Base-by-base conservation (phyloP, 495 filamentous ascomycete genomes). In the Hypoxylon crocopeplum region DNA sequence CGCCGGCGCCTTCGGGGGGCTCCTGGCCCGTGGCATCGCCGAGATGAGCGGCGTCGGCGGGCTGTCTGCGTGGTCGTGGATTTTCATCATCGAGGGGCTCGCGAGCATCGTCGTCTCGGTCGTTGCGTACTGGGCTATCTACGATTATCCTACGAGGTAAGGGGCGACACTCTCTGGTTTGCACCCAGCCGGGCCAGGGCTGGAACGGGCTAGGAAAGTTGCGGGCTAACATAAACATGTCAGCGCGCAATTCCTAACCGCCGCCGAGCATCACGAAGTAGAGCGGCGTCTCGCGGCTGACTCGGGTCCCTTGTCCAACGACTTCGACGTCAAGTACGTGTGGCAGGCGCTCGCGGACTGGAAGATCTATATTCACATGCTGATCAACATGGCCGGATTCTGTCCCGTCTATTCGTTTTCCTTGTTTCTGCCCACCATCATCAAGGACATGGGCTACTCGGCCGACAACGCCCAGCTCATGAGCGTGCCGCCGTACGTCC, bases 321-420 rank as follows among this genome's bases (percentile, higher is more conserved):
- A 87, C 48, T 90, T 89, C 69, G 77, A 86, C 66, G 80, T 85
- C 72, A 74, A 78, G 12, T 91, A 89, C 65, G 79, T 92, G 55
- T 88, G 82, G 78, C 80, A 82, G 2, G 84, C 86, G 37, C 52
- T 86, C 4, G 63, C 72, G 40, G 87, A 90, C 67, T 88, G 84
- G 84, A 88, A 87, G 70, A 83, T 88, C 27, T 87, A 80, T 52
- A 71, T 79, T 1, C 74, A 77, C 65, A 75, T 75, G 69, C 21
- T 76, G 10, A 73, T 76, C 67, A 70, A 74, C 72, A 74, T 82
- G 67, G 64, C 64, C 11, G 67, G 59, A 12, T 69, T 69, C 57
- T 69, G 67, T 29, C 64, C 64, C 34, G 66, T 72, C 62, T 90
- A 89, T 69, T 86, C 84, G 0, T 75, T 88, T 42, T 82, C 83